Percentiles rank a stretch among this genome's conserved stretches.
These are phyloP conservation scores for Globisporangium abappressorium DNA, from an alignment of 352 stramenopile species.

Conservation along the genomic window DNA sequence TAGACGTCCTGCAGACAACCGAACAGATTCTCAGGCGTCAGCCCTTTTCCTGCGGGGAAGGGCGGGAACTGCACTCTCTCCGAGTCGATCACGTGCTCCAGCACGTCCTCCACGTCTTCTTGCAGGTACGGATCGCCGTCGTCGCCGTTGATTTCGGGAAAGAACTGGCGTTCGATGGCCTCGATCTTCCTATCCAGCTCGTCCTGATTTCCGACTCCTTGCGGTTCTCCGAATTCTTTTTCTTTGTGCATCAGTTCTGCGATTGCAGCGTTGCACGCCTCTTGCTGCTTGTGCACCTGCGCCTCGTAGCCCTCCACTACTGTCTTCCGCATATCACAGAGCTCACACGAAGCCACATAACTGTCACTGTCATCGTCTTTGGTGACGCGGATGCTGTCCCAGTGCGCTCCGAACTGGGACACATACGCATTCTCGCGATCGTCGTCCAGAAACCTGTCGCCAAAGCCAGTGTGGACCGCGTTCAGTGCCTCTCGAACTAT, in stretches of 20 bases:
- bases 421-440: neutral
- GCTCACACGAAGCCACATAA: neutral
- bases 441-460: neutral
- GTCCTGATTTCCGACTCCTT: neutral
- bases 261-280: neutral
- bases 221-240: neutral
- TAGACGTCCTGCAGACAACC: constrained; percentile 6
- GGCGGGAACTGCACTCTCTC: constrained; percentile 7
- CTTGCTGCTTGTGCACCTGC: neutral
- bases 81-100: neutral
- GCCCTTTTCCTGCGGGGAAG: neutral
- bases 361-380: neutral
- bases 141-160: neutral
- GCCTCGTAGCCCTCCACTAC: neutral
- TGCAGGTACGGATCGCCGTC: constrained; percentile 1
- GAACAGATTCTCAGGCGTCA: neutral
- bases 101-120: neutral
- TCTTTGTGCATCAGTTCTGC: neutral
- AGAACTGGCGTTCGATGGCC: neutral
- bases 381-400: constrained; percentile 3
- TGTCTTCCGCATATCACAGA: neutral
- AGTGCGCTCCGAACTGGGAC: constrained; percentile 9
- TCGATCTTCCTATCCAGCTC: neutral
- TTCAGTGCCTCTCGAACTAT: neutral
- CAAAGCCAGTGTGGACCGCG: neutral